Percentiles rank a stretch among this genome's conserved stretches.
These are phyloP conservation scores for Dryadomyces quercus-mongolicae DNA, from an alignment of 2,329 filamentous ascomycete genomes.

Conservation along the genomic window DNA sequence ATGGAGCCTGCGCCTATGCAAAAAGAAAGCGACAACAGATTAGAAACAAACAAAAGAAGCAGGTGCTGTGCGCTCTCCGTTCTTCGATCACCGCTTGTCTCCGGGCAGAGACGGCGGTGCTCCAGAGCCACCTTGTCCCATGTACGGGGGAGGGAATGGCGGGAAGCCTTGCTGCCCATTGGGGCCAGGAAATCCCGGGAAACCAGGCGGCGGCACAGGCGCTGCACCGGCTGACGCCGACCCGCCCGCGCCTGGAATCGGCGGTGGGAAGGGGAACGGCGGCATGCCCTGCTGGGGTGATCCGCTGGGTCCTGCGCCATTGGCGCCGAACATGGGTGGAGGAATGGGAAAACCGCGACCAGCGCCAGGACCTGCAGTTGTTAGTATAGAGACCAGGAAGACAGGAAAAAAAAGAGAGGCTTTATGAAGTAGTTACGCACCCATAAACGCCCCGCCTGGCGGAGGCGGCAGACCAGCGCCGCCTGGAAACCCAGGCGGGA, in stretches of 20 bases:
- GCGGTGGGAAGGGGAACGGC: slow-evolving; percentile 34
- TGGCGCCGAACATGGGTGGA: slow-evolving; percentile 30
- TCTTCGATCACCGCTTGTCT: slow-evolving; percentile 19
- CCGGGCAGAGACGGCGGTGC: slow-evolving; percentile 19
- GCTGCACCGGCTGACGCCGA: slow-evolving; percentile 9
- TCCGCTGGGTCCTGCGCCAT: slow-evolving; percentile 3
- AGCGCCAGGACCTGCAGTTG: background rate
- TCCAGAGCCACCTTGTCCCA: slow-evolving; percentile 22
- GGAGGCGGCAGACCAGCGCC: slow-evolving; percentile 13
- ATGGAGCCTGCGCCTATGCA: background rate
- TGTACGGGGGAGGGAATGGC: slow-evolving; percentile 22
- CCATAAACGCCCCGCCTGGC: slow-evolving; percentile 7
- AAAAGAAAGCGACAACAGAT: background rate
- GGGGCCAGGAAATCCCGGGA: slow-evolving; percentile 23
- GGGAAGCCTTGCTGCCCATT: slow-evolving; percentile 21
- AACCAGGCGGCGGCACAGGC: slow-evolving; percentile 22
- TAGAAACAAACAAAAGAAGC: background rate
- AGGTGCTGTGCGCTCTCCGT: background rate
- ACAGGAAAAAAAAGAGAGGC: background rate
- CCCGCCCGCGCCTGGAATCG: slow-evolving; percentile 4
- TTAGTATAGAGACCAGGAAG: background rate
- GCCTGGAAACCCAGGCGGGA: slow-evolving; percentile 9
- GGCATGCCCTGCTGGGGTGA: slow-evolving; percentile 23
- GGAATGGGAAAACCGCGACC: slow-evolving; percentile 21
- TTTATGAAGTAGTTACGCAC: background rate